A percentile compares a stretch with the other conserved stretches of the same genome.
Evolutionary conservation across 2,329 filamentous ascomycete species (phyloP).

Genomic region (Grosmannia serpens): DNA sequence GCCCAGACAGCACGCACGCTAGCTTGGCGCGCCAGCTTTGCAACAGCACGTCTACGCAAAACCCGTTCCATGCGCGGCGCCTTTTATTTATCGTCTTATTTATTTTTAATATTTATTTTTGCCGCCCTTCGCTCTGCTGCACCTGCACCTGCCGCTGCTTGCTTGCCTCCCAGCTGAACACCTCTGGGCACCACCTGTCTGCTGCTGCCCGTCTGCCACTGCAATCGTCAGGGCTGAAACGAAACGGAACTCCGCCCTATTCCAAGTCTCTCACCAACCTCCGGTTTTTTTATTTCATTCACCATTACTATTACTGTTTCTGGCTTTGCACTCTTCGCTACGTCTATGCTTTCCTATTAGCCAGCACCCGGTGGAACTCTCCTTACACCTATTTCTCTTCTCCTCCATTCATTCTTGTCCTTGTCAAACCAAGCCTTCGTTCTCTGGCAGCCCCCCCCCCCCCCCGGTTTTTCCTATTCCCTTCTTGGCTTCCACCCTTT

Average conservation of each 20-base stretch:
- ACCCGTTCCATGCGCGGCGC: neutral
- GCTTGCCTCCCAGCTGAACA: slow-evolving; percentile 5
- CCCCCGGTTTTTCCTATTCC: neutral
- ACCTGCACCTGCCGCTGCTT: neutral
- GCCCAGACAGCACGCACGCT: neutral
- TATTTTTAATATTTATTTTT: neutral
- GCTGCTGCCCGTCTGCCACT: neutral
- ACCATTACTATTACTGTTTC: neutral
- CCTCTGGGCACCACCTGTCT: neutral
- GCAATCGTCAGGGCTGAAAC: slow-evolving; percentile 2
- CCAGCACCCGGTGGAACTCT: neutral
- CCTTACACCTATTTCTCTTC: neutral
- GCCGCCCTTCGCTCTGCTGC: neutral
- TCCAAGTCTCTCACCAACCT: neutral
- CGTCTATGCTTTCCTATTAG: neutral
- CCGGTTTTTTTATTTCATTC: slow-evolving; percentile 1
- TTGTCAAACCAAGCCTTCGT: neutral
- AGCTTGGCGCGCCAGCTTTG: neutral
- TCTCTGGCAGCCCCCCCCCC: neutral
- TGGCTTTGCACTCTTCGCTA: neutral
- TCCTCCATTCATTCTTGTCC: neutral
- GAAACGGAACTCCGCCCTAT: slow-evolving; percentile 1
- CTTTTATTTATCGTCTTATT: neutral
- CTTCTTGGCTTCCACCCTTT: neutral
- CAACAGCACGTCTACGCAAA: neutral